Evolutionary conservation across 148 eudicot species (phyloP).

Genomic region (Rhododendron molle): DNA sequence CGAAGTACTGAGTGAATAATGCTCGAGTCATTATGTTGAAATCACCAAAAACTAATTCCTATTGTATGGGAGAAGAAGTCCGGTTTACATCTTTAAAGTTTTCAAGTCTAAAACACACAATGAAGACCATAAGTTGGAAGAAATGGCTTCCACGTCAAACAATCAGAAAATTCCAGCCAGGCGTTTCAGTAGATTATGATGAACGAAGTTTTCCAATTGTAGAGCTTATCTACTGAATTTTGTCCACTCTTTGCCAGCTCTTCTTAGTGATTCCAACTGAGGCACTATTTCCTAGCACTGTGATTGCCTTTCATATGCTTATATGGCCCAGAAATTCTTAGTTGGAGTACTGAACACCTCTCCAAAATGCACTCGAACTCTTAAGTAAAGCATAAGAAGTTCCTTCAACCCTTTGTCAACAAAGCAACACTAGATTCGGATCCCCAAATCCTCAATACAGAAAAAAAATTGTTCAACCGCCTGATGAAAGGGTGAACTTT

Average conservation of each 20-base stretch:
- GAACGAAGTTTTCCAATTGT: neutral
- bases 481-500: neutral
- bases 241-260: neutral
- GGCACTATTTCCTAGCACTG: neutral
- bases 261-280: neutral
- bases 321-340: neutral
- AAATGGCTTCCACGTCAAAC: neutral
- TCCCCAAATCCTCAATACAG: neutral
- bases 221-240: neutral
- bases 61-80: neutral
- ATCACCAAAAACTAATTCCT: neutral
- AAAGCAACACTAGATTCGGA: neutral
- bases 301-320: neutral
- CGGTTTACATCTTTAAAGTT: neutral
- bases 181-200: neutral
- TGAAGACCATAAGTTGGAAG: neutral
- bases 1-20: neutral
- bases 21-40: neutral
- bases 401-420: neutral
- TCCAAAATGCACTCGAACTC: neutral
- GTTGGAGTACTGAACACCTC: neutral
- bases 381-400: neutral
- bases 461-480: neutral
- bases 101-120: neutral
- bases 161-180: constrained; percentile 1